These are phyloP conservation scores for Mortierella sp. DNA, from an alignment of 371 early-diverging fungal species.

Conservation along the genomic window DNA sequence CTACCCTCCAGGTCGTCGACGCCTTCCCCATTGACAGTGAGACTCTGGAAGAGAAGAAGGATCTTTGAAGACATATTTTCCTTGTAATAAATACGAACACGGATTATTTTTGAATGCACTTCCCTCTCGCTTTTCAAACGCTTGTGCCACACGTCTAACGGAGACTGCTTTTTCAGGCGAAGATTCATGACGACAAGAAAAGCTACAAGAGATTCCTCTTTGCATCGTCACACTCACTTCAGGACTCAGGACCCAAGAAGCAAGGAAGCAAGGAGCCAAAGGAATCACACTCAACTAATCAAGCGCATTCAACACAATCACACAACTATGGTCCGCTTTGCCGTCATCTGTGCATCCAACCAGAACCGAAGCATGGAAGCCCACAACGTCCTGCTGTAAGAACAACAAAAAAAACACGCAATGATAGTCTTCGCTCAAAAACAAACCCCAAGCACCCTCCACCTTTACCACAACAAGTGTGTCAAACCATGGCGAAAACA, in stretches of 20 bases:
- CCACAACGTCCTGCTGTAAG: slow-evolving; percentile 85
- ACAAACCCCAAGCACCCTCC: neutral
- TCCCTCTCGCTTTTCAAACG: no score
- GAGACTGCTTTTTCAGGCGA: no score
- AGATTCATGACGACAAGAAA: no score
- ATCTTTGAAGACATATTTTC: slow-evolving; percentile 16
- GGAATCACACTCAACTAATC: neutral
- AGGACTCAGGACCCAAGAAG: neutral
- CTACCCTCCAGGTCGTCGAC: slow-evolving; percentile 7
- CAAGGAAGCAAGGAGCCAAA: neutral
- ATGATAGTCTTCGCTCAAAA: neutral
- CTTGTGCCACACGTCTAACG: no score
- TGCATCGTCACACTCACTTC: neutral
- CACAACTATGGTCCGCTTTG: slow-evolving; percentile 79
- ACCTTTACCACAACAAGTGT: no score
- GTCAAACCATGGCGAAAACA: no score
- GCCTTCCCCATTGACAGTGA: neutral
- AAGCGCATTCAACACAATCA: neutral
- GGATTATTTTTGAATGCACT: no score
- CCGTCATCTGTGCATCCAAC: slow-evolving; percentile 97
- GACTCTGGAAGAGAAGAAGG: slow-evolving; percentile 16
- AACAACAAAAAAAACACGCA: neutral
- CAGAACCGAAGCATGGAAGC: slow-evolving; percentile 98
- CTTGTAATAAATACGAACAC: neutral
- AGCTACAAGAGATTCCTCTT: no score